These are phyloP conservation scores for Exophiala aquamarina DNA, from an alignment of 2,329 filamentous ascomycete species.

Conservation along the genomic window DNA sequence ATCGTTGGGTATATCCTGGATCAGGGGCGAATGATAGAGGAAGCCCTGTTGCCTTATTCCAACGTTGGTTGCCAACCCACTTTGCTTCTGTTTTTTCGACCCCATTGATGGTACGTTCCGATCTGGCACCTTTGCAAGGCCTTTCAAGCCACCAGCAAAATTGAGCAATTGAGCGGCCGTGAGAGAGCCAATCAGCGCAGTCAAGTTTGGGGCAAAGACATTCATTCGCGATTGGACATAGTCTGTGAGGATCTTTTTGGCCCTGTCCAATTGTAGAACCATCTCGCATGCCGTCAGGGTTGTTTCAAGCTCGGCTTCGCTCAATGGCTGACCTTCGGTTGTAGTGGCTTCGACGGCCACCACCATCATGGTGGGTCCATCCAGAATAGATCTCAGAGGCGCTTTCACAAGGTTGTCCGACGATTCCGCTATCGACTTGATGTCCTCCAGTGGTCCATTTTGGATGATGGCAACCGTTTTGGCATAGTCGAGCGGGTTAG, in stretches of 20 bases:
- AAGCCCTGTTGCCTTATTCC: slow-evolving; percentile 90
- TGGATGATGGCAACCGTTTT: slow-evolving; percentile 91
- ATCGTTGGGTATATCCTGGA: slow-evolving; percentile 79
- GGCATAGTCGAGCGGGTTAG: slow-evolving; percentile 90
- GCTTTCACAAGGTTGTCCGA: slow-evolving; percentile 75
- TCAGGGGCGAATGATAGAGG: slow-evolving; percentile 87
- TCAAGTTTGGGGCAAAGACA: slow-evolving; percentile 91
- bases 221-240: slow-evolving; percentile 98
- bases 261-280: slow-evolving; percentile 80
- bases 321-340: slow-evolving; percentile 77
- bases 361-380: slow-evolving; percentile 90
- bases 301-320: slow-evolving; percentile 69
- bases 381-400: slow-evolving; percentile 76
- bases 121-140: slow-evolving; percentile 85
- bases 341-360: slow-evolving; percentile 93
- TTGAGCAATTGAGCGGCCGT: slow-evolving; percentile 97
- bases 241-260: slow-evolving; percentile 82
- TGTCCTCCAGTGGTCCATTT: slow-evolving; percentile 87
- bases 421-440: slow-evolving; percentile 75
- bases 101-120: slow-evolving; percentile 92
- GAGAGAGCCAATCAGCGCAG: slow-evolving; percentile 83
- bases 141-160: slow-evolving; percentile 82
- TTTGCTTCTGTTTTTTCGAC: slow-evolving; percentile 78
- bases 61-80: slow-evolving; percentile 88
- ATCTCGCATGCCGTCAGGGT: slow-evolving; percentile 81